Evolutionary conservation across 371 early-diverging fungal genomes (phyloP).

Genomic region (Batkoa obscura): DNA sequence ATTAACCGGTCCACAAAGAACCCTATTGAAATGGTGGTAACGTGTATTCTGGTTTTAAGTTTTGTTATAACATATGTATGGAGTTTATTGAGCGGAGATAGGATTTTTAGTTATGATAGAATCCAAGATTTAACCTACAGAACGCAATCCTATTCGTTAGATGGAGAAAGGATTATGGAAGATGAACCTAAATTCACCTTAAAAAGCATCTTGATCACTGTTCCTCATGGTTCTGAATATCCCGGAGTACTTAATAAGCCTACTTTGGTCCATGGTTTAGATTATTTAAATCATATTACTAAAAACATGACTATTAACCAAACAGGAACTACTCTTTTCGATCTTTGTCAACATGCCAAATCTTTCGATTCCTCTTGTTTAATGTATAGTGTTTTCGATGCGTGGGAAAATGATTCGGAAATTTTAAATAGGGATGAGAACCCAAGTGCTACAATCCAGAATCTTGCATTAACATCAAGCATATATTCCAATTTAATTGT

Average conservation of each 20-base stretch:
- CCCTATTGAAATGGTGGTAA: slow-evolving; percentile 2
- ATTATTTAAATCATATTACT: neutral
- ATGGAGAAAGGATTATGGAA: neutral
- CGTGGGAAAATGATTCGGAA: neutral
- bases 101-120: neutral
- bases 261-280: neutral
- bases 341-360: neutral
- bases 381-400: neutral
- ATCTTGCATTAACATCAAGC: no score
- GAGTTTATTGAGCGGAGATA: neutral
- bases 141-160: neutral
- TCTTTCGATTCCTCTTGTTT: neutral
- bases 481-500: no score
- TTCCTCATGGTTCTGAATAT: neutral
- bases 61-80: neutral
- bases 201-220: neutral
- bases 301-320: neutral
- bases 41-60: neutral
- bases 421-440: neutral
- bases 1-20: neutral
- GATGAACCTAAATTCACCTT: neutral
- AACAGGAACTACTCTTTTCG: neutral
- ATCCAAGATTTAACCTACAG: neutral
- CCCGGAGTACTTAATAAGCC: slow-evolving; percentile 1
- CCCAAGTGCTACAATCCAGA: no score